Conservation (phyloP, 148 eudicot genomes). For the Silene latifolia region DNA sequence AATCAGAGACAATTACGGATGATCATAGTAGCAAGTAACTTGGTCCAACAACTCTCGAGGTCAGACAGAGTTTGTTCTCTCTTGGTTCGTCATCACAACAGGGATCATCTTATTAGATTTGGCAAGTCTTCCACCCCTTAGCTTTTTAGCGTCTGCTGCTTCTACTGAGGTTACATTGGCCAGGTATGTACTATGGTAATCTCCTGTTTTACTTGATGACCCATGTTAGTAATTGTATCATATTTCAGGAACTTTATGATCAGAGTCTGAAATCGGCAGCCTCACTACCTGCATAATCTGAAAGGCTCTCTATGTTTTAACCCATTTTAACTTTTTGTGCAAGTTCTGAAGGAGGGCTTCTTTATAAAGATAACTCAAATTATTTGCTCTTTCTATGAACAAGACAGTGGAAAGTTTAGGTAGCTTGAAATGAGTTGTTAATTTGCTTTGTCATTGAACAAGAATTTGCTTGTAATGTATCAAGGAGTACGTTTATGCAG, state of each 20-base stretch:
- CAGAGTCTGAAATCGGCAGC: no score
- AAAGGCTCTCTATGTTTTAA: neutral
- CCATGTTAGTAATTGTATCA: neutral
- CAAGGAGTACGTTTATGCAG: no score
- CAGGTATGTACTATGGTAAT: no score
- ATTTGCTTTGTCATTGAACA: no score
- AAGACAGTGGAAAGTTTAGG: neutral
- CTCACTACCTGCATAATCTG: neutral
- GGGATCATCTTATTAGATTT: constrained; percentile 4
- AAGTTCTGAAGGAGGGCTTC: neutral
- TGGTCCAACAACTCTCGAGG: neutral
- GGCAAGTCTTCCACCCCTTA: constrained; percentile 17
- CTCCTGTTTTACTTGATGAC: neutral
- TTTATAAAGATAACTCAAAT: neutral
- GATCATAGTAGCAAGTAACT: neutral
- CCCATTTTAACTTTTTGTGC: neutral
- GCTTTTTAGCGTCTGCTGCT: neutral
- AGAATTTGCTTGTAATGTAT: no score
- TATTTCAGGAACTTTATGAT: neutral
- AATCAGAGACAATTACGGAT: neutral
- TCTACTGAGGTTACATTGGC: no score
- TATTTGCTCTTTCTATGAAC: constrained; percentile 8
- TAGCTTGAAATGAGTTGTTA: neutral
- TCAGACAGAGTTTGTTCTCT: neutral
- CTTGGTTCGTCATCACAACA: constrained; percentile 4